phyloP scores from a whole-genome alignment of 2,329 filamentous ascomycete species.

The Fusarium aywerte region DNA sequence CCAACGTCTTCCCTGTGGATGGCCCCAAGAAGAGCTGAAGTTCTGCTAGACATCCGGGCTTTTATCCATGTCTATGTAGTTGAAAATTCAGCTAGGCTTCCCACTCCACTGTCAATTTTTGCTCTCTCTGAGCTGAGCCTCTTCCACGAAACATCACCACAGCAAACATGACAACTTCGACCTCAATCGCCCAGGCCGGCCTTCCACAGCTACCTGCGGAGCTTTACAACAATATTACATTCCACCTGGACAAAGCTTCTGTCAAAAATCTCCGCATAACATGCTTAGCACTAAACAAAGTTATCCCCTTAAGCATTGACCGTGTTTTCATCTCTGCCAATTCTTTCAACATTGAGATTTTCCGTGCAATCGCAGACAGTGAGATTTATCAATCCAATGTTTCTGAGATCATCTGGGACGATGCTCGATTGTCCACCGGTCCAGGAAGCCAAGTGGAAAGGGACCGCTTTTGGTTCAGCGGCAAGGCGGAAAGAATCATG shows the following conservation, averaged over 20 bases:
- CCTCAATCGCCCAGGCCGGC: not conserved
- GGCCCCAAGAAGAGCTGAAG: not conserved
- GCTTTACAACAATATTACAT: not conserved
- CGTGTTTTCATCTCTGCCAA: not conserved
- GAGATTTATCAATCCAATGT: not conserved
- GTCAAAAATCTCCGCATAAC: not conserved
- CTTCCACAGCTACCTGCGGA: not conserved
- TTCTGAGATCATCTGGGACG: slow-evolving; percentile 2
- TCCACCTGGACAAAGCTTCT: not conserved
- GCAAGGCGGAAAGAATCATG: not conserved
- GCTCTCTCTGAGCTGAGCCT: too few relatives aligned
- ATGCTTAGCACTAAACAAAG: not conserved
- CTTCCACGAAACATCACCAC: not conserved
- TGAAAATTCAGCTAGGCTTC: too few relatives aligned
- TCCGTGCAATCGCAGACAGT: not conserved
- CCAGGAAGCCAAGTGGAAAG: not conserved
- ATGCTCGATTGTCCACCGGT: not conserved
- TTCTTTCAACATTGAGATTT: not conserved
- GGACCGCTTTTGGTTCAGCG: not conserved
- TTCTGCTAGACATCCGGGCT: too few relatives aligned
- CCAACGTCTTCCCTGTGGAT: not conserved
- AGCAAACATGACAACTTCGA: not conserved
- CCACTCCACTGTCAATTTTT: too few relatives aligned
- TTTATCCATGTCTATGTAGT: too few relatives aligned
- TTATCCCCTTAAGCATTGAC: not conserved